Conservation (phyloP, 768 basidiomycete species). For the Suillus spraguei region DNA sequence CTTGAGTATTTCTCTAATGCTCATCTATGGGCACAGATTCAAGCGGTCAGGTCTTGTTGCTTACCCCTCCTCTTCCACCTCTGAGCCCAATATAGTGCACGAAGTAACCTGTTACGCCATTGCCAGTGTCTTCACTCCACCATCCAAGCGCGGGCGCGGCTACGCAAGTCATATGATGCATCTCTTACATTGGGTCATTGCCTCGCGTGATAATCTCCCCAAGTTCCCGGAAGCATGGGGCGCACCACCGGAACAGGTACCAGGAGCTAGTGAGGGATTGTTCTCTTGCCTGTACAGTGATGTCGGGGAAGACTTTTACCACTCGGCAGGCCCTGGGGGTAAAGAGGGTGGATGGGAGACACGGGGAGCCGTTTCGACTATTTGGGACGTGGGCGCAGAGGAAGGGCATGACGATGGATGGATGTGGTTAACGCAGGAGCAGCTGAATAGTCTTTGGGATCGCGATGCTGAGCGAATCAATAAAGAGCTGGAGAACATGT, state of each 20-base stretch:
- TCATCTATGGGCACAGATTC: conserved; percentile 35
- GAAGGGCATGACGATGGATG: conserved; percentile 20
- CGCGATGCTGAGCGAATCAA: conserved; percentile 42
- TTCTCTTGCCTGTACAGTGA: conserved; percentile 60
- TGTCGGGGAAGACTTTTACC: conserved; percentile 50
- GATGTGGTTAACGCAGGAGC: conserved; percentile 38
- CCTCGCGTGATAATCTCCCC: conserved; percentile 34
- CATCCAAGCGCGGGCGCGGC: conserved; percentile 50
- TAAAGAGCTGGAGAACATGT: conserved; percentile 27
- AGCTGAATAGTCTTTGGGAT: conserved; percentile 40
- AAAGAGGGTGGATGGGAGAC: conserved; percentile 47
- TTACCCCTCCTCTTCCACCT: conserved; percentile 19
- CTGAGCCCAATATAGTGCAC: conserved; percentile 19
- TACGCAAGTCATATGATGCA: conserved; percentile 68
- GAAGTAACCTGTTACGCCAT: conserved; percentile 51
- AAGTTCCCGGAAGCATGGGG: conserved; percentile 47
- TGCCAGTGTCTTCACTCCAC: conserved; percentile 59
- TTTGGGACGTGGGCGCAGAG: conserved; percentile 37
- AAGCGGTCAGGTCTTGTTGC: conserved; percentile 34
- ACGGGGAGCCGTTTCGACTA: conserved; percentile 38
- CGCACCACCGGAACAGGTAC: conserved; percentile 39
- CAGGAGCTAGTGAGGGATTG: conserved; percentile 38
- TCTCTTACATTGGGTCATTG: conserved; percentile 59
- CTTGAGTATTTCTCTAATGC: conserved; percentile 3
- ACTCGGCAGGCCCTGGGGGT: conserved; percentile 37